phyloP scores from a whole-genome alignment of 441 rosid genomes.

The Gossypium trilobum region DNA sequence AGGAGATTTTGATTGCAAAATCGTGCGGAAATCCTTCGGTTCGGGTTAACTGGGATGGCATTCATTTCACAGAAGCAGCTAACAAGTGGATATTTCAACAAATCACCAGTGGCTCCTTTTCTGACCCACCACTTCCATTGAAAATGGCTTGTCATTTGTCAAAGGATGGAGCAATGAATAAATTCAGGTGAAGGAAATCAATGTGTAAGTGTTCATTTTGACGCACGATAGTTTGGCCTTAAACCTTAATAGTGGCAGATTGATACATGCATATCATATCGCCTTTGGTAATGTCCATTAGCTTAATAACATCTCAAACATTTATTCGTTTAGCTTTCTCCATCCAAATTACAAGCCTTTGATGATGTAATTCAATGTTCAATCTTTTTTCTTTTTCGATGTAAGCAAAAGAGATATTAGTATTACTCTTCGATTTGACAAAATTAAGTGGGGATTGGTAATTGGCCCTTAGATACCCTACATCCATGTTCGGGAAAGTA shows the following conservation, averaged over 20 bases:
- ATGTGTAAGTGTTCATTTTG: not conserved
- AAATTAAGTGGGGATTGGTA: not conserved
- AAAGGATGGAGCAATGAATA: conserved; percentile 2
- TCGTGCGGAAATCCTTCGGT: conserved; percentile 37
- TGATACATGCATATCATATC: not conserved
- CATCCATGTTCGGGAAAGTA: no score
- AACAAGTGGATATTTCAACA: conserved; percentile 43
- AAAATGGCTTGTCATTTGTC: conserved; percentile 31
- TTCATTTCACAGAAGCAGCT: conserved; percentile 53
- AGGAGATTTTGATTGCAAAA: conserved; percentile 36
- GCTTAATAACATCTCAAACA: not conserved
- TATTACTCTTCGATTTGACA: not conserved
- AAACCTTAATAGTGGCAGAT: not conserved
- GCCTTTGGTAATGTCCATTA: not conserved
- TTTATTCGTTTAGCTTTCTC: not conserved
- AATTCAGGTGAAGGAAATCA: not conserved
- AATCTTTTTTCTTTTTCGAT: not conserved
- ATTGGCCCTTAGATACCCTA: no score
- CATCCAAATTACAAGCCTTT: not conserved
- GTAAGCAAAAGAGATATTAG: not conserved
- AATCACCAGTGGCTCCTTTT: conserved; percentile 31
- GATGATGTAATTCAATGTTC: not conserved
- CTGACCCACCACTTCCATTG: conserved; percentile 30
- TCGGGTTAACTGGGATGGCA: conserved; percentile 52
- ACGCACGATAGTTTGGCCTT: not conserved